Percentiles rank a stretch among this genome's conserved stretches.
Evolutionary conservation across 2,329 filamentous ascomycete species (phyloP).

Genomic region (Teratosphaeria destructans): DNA sequence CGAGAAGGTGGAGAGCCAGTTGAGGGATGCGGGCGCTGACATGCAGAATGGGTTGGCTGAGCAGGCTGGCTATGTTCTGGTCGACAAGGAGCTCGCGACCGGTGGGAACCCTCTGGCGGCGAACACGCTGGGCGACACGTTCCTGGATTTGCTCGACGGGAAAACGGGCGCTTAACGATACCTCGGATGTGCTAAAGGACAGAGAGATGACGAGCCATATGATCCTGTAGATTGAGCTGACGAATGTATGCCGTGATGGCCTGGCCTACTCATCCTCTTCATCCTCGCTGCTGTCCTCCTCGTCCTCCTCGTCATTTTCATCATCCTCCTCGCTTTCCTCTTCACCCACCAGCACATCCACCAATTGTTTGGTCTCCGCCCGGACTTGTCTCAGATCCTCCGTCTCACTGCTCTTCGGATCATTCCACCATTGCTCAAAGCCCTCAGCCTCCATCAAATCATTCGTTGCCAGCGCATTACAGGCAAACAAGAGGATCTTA

Average conservation of each 20-base stretch:
- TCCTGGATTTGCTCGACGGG: not conserved
- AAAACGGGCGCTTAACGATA: not conserved
- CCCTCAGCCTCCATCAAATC: conserved; percentile 86
- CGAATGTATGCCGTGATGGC: not conserved
- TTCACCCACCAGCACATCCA: conserved; percentile 69
- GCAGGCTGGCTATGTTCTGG: conserved; percentile 32
- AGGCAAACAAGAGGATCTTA: conserved; percentile 60
- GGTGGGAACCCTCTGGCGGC: not conserved
- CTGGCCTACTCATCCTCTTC: conserved; percentile 6
- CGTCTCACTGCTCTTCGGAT: conserved; percentile 55
- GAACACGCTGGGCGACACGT: not conserved
- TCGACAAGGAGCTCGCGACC: conserved; percentile 28
- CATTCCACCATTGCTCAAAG: conserved; percentile 79
- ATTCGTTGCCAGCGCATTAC: conserved; percentile 74
- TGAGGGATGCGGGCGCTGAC: conserved; percentile 32
- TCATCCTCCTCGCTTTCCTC: conserved; percentile 58
- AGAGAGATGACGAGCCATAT: not conserved
- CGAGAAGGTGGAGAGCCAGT: conserved; percentile 30
- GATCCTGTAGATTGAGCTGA: not conserved
- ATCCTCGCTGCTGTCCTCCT: conserved; percentile 29
- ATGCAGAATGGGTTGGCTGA: conserved; percentile 35
- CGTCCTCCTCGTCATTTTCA: conserved; percentile 40
- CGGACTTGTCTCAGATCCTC: conserved; percentile 62
- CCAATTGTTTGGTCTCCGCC: conserved; percentile 63
- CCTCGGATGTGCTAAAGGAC: not conserved